Base-by-base conservation (phyloP, 257 asterid genomes). In the Solanum corneliomulleri region DNA sequence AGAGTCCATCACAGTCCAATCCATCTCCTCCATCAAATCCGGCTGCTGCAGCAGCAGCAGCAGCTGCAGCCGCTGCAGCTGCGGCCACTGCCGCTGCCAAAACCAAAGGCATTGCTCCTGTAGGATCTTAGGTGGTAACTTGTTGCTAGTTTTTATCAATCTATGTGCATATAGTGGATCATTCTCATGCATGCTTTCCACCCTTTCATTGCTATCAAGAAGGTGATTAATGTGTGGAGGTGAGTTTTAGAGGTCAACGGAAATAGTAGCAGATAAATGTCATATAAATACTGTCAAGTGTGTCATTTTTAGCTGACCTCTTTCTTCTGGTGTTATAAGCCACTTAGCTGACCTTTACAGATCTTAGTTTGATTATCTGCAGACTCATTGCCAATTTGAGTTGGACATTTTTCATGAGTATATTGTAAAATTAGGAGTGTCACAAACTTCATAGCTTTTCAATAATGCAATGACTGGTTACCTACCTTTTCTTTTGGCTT, bases 21-120 rank as follows among this genome's bases (percentile, higher is more conserved):
- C 60, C 91, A 9, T 77, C 86, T n/a, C 91, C 94, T 6, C 91
- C 93, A 0, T 81, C 93, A 23, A 86, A 92, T 6, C 92, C 96
- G 69, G 25, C 84, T 86, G 90, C 97, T 2, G 93, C 93, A 0
- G 95, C 93, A 0, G 93, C 94, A 0, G 89, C 89, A 0, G 92
- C 93, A 0, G 93, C 93, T 0, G 92, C 97, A 0, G 94, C 93
- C 0, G 92, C 93, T 13, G 92, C 96, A 0, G 94, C 94, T 0
- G 94, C 97, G 0, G 93, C 95, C 0, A 88, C 96, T 3, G 96
- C 97, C 1, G 98, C 98, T 9, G 93, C 95, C 88, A 92, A 95
- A 88, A 71, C 95, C 14, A 93, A 95, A 85, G 97, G 96, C 44
- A 88, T 94, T 85, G 95, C 98, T 5, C 95, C 98, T 23, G 94